Conservation (phyloP, 2,329 filamentous ascomycete species). For the Apiospora pterosperma region DNA sequence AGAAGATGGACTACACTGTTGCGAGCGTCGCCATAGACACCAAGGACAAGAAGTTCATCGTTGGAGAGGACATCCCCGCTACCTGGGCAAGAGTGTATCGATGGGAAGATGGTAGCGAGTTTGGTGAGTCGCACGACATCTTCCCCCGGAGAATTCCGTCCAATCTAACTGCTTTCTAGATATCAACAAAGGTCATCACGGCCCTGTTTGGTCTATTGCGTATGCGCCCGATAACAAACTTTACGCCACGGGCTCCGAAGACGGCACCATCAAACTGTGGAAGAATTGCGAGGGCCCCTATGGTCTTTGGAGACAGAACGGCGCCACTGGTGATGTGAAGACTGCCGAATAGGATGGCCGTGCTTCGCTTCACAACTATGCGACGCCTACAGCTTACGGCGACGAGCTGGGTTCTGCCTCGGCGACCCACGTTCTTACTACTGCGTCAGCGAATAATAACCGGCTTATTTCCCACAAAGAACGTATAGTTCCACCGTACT, state of each 20-base stretch:
- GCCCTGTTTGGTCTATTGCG: constrained; percentile 92
- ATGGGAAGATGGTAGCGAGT: constrained; percentile 77
- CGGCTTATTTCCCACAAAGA: neutral
- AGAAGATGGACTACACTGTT: constrained; percentile 78
- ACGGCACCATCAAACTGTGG: constrained; percentile 94
- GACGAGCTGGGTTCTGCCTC: too few species aligned
- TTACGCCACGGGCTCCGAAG: constrained; percentile 94
- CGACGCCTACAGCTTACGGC: neutral
- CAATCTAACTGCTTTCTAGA: constrained; percentile 46
- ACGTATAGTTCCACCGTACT: neutral
- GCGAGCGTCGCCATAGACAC: constrained; percentile 88
- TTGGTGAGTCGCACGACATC: constrained; percentile 49
- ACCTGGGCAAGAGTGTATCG: constrained; percentile 97
- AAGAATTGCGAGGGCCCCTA: constrained; percentile 67
- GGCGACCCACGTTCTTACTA: too few species aligned
- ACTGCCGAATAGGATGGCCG: constrained; percentile 34
- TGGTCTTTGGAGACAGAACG: constrained; percentile 50
- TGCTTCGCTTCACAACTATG: constrained; percentile 11
- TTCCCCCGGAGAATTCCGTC: neutral
- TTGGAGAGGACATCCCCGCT: constrained; percentile 80
- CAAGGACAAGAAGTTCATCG: constrained; percentile 77
- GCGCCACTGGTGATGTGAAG: constrained; percentile 22
- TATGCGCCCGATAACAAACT: constrained; percentile 95
- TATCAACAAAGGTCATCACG: constrained; percentile 94
- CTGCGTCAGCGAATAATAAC: neutral